Evolutionary conservation across 257 asterid genomes (phyloP).

Genomic region (Solanum stenotomum): DNA sequence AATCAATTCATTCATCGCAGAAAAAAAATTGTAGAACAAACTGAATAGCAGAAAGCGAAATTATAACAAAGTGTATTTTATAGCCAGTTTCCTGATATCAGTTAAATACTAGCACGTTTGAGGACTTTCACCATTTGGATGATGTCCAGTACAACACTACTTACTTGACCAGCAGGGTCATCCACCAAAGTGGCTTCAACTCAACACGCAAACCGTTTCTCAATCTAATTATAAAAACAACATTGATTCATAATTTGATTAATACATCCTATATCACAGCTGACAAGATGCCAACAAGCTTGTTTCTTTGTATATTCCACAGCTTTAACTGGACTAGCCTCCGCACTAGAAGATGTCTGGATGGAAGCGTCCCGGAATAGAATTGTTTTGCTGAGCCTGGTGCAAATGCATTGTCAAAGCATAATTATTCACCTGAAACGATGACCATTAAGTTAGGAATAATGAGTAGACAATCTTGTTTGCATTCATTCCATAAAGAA

Average conservation of each 20-base stretch:
- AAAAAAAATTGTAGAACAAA: not conserved
- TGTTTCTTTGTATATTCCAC: not conserved
- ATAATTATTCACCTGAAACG: slow-evolving; percentile 65
- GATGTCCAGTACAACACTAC: not conserved
- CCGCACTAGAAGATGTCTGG: slow-evolving; percentile 52
- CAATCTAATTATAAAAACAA: not conserved
- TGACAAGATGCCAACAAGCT: not conserved
- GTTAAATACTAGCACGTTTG: not conserved
- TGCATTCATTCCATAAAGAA: not conserved
- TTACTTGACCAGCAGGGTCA: not conserved
- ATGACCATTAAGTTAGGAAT: not conserved
- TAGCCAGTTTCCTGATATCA: not conserved
- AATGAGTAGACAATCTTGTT: not conserved
- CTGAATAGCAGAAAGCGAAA: not conserved
- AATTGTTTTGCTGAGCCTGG: slow-evolving; percentile 53
- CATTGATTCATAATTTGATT: not conserved
- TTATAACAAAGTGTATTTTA: not conserved
- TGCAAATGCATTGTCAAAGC: slow-evolving; percentile 58
- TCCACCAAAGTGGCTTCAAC: not conserved
- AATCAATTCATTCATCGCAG: not conserved
- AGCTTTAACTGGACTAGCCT: not conserved
- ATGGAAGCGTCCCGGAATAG: slow-evolving; percentile 53
- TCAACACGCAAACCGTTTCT: not conserved
- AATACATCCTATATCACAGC: not conserved
- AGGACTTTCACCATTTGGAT: not conserved